These are phyloP conservation scores for Periglandula ipomoeae DNA, from an alignment of 2,329 filamentous ascomycete genomes.

Conservation along the genomic window DNA sequence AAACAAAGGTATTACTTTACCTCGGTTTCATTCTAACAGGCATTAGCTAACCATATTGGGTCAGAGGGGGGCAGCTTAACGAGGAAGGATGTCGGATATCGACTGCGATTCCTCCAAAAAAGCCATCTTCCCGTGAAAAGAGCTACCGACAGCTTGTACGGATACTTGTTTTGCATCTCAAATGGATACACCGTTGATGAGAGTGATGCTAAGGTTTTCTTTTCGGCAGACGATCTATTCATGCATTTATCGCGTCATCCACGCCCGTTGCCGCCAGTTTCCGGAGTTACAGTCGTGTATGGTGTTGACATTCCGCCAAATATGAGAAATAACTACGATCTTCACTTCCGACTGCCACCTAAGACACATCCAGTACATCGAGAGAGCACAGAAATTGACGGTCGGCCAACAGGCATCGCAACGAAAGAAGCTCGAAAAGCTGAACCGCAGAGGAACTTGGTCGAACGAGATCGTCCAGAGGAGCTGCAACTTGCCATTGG, in stretches of 20 bases:
- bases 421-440: constrained; percentile 37
- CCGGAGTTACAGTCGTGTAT: constrained; percentile 40
- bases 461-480: constrained; percentile 28
- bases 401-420: constrained; percentile 36
- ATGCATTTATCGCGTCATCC: constrained; percentile 44
- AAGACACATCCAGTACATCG: constrained; percentile 31
- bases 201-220: constrained; percentile 49
- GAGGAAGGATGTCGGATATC: constrained; percentile 37
- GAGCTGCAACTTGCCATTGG: constrained; percentile 38
- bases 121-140: constrained; percentile 40
- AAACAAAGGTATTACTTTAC: constrained; percentile 29
- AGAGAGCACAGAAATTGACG: constrained; percentile 28
- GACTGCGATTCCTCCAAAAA: constrained; percentile 47
- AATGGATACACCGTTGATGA: constrained; percentile 38
- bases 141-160: constrained; percentile 45
- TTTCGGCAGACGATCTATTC: constrained; percentile 42
- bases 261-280: constrained; percentile 39
- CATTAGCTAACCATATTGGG: not conserved
- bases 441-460: constrained; percentile 34
- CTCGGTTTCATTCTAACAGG: not conserved
- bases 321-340: constrained; percentile 41
- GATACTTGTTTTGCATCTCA: constrained; percentile 44
- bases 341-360: constrained; percentile 36
- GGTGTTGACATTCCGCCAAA: constrained; percentile 28
- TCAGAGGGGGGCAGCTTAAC: constrained; percentile 32